These are phyloP conservation scores for Penicillium sp. DNA, from an alignment of 2,329 filamentous ascomycete species.

Conservation along the genomic window DNA sequence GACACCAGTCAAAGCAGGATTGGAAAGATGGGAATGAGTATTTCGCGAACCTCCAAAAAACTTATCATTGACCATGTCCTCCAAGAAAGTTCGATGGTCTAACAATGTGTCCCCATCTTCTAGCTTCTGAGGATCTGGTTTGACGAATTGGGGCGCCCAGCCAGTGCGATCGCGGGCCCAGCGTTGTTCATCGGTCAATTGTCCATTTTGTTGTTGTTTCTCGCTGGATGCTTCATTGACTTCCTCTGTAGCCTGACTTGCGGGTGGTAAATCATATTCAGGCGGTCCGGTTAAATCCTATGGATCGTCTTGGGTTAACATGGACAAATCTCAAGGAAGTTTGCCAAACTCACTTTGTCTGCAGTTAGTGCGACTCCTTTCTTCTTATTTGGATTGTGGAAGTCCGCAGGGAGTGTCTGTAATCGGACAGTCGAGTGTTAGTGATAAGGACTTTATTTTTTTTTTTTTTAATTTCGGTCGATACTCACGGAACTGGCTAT, in stretches of 20 bases:
- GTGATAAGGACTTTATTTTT: neutral
- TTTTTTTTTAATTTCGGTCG: neutral
- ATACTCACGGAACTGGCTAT: constrained; percentile 68
- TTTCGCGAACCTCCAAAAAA: constrained; percentile 72
- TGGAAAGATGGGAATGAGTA: neutral
- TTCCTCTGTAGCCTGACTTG: constrained; percentile 60
- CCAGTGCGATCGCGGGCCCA: constrained; percentile 63
- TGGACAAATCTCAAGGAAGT: neutral
- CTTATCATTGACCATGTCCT: constrained; percentile 78
- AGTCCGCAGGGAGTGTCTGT: constrained; percentile 61
- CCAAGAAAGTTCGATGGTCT: constrained; percentile 84
- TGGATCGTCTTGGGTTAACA: constrained; percentile 2
- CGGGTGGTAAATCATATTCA: constrained; percentile 72
- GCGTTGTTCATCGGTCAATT: constrained; percentile 54
- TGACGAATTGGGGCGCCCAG: constrained; percentile 83
- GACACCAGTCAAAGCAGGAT: neutral
- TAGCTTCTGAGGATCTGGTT: constrained; percentile 50
- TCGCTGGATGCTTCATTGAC: constrained; percentile 49
- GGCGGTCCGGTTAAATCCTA: constrained; percentile 64
- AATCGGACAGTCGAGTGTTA: neutral
- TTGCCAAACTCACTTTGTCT: constrained; percentile 55
- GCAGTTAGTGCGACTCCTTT: constrained; percentile 58
- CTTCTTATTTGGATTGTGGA: constrained; percentile 51
- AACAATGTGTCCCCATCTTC: constrained; percentile 63
- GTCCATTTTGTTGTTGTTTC: constrained; percentile 40